phyloP scores from a whole-genome alignment of 2,329 filamentous ascomycete genomes.

The Penicillium sp. region DNA sequence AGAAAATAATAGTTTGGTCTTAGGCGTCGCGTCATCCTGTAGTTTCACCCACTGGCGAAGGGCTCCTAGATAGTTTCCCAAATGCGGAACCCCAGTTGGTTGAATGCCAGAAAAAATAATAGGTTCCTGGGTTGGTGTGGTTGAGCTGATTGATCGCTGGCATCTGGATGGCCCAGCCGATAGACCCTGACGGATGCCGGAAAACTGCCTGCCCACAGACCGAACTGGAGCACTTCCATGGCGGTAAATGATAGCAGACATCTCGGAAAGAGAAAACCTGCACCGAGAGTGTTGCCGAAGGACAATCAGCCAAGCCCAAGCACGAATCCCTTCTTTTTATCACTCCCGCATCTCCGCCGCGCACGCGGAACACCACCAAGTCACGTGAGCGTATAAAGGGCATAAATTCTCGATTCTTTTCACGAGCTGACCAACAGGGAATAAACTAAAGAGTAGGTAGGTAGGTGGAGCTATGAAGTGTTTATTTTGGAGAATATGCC shows the following conservation, averaged over 20 bases:
- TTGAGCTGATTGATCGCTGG: conserved; percentile 17
- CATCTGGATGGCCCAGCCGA: conserved; percentile 7
- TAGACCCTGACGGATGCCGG: conserved; percentile 3
- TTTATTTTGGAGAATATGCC: too few relatives aligned
- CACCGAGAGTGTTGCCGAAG: neutral
- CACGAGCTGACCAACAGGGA: too few relatives aligned
- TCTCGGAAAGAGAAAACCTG: conserved; percentile 7
- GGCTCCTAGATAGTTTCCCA: conserved; percentile 94
- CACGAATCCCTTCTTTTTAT: conserved; percentile 1
- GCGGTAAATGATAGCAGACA: conserved; percentile 6
- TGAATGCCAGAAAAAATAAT: conserved; percentile 95
- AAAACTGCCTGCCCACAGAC: conserved; percentile 6
- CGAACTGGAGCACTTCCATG: conserved; percentile 3
- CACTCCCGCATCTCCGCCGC: conserved; percentile 6
- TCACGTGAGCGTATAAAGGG: conserved; percentile 13
- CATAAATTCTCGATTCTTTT: too few relatives aligned
- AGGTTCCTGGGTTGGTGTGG: conserved; percentile 23
- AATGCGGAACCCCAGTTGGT: conserved; percentile 86
- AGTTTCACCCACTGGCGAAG: conserved; percentile 80
- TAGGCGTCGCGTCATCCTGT: conserved; percentile 60
- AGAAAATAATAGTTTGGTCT: conserved; percentile 71
- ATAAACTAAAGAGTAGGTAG: too few relatives aligned
- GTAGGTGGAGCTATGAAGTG: too few relatives aligned
- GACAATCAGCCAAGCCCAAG: neutral
- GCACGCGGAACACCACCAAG: neutral